Conservation (phyloP, 2,329 filamentous ascomycete species). For the Fusarium pseudograminearum region DNA sequence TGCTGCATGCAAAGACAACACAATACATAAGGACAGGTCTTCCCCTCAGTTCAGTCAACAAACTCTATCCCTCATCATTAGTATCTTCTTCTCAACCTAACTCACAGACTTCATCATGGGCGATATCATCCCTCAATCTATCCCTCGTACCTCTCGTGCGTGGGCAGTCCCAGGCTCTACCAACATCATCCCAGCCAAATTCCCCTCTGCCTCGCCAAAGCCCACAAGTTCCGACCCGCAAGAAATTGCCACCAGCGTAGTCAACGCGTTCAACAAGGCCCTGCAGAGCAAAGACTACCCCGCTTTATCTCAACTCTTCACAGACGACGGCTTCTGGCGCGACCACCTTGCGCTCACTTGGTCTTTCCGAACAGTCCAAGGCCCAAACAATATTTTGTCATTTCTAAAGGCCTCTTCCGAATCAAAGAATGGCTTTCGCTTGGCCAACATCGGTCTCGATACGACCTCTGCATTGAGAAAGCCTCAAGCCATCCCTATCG, state of each 20-base stretch:
- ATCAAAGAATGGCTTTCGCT: slow-evolving; percentile 54
- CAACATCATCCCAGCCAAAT: slow-evolving; percentile 63
- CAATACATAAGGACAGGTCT: slow-evolving; percentile 16
- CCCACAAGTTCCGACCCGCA: slow-evolving; percentile 51
- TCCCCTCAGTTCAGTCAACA: slow-evolving; percentile 18
- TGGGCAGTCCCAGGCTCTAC: slow-evolving; percentile 62
- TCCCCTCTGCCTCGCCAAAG: slow-evolving; percentile 51
- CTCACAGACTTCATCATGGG: slow-evolving; percentile 30
- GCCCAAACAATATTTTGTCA: slow-evolving; percentile 53
- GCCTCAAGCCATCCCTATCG: slow-evolving; percentile 61
- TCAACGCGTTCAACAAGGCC: slow-evolving; percentile 57
- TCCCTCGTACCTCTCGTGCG: slow-evolving; percentile 45
- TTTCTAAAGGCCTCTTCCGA: slow-evolving; percentile 53
- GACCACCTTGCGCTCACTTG: slow-evolving; percentile 69
- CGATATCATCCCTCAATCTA: slow-evolving; percentile 33
- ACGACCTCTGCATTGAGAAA: slow-evolving; percentile 57
- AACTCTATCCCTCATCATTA: neutral
- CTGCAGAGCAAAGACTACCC: slow-evolving; percentile 53
- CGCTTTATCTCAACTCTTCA: slow-evolving; percentile 46
- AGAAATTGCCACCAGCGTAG: slow-evolving; percentile 54
- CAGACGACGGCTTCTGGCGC: slow-evolving; percentile 65
- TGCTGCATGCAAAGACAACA: neutral
- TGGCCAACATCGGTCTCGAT: slow-evolving; percentile 61
- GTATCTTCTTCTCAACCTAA: neutral
- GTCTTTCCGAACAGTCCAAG: slow-evolving; percentile 66